phyloP scores from a whole-genome alignment of 2,329 filamentous ascomycete species.

The Talaromyces albobiverticillius region DNA sequence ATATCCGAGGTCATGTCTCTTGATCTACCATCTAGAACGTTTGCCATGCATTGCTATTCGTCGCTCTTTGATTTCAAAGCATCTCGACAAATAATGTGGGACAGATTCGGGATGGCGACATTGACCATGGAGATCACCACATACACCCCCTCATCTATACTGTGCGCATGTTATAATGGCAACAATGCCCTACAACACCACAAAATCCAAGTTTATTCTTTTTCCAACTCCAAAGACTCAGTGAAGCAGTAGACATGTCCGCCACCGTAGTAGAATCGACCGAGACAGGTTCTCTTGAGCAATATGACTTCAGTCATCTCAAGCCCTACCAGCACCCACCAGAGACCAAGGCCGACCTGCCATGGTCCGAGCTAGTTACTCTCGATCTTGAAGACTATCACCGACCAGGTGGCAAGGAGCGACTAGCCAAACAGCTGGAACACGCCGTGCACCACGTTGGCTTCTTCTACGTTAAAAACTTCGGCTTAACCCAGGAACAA shows the following conservation, averaged over 20 bases:
- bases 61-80: no score
- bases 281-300: neutral
- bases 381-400: conserved; percentile 57
- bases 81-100: neutral
- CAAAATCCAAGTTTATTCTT: neutral
- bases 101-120: neutral
- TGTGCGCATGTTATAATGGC: neutral
- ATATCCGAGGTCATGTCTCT: no score
- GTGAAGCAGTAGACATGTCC: neutral
- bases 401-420: conserved; percentile 53
- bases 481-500: conserved; percentile 58
- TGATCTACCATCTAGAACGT: no score
- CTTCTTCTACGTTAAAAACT: conserved; percentile 65
- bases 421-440: conserved; percentile 53
- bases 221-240: neutral
- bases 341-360: conserved; percentile 12
- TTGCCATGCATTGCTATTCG: no score
- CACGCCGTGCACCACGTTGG: conserved; percentile 51
- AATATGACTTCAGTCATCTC: conserved; percentile 10
- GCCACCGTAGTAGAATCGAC: neutral
- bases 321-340: conserved; percentile 13
- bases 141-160: neutral
- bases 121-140: neutral
- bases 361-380: conserved; percentile 57
- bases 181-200: neutral